Conservation (phyloP, 306 rosid species). For the Cicer pinnatifidum region DNA sequence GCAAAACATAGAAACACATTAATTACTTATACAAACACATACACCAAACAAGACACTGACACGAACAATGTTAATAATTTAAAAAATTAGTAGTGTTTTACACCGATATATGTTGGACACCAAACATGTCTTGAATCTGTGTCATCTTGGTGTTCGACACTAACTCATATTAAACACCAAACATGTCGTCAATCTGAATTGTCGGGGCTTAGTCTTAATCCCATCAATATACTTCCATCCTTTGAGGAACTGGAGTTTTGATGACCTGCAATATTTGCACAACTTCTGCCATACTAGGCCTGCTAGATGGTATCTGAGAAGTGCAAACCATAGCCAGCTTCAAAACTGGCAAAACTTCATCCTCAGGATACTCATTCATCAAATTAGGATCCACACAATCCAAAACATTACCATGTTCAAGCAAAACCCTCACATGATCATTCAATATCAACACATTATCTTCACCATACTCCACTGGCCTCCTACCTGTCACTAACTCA, state of each 20-base stretch:
- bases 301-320: slow-evolving; percentile 79
- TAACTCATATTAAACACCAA: too few species aligned
- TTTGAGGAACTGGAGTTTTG: slow-evolving; percentile 78
- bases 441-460: slow-evolving; percentile 75
- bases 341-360: slow-evolving; percentile 79
- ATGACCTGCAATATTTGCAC: slow-evolving; percentile 78
- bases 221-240: slow-evolving; percentile 59
- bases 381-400: slow-evolving; percentile 69
- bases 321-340: slow-evolving; percentile 81
- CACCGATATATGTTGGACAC: too few species aligned
- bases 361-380: slow-evolving; percentile 70
- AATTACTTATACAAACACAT: too few species aligned
- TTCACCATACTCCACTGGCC: slow-evolving; percentile 87
- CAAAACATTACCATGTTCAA: slow-evolving; percentile 77
- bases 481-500: slow-evolving; percentile 79
- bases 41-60: too few species aligned
- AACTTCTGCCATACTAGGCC: slow-evolving; percentile 91
- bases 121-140: too few species aligned
- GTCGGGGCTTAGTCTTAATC: neutral
- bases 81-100: too few species aligned
- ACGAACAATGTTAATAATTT: too few species aligned
- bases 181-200: too few species aligned
- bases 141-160: too few species aligned
- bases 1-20: slow-evolving; percentile 5
- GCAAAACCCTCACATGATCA: slow-evolving; percentile 72